Percentiles rank a stretch among this genome's conserved stretches.
Conservation (phyloP, 2,329 filamentous ascomycete species). For the Rosellinia necatrix region DNA sequence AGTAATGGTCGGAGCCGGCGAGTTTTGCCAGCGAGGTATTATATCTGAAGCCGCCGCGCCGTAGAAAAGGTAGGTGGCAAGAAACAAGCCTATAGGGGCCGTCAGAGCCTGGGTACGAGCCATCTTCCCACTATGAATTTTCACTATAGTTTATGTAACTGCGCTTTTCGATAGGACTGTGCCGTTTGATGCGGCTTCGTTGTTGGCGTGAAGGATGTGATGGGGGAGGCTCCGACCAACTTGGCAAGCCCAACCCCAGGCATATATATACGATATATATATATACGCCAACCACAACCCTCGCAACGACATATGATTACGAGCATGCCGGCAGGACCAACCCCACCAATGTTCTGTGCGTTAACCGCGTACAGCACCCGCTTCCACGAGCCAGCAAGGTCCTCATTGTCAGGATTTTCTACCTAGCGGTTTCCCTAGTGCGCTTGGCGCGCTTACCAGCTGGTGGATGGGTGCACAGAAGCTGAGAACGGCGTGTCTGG, state of each 20-base stretch:
- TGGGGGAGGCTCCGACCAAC: no score
- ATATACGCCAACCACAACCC: background rate
- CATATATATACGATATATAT: background rate
- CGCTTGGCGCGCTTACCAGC: background rate
- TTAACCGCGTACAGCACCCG: background rate
- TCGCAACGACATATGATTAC: no score
- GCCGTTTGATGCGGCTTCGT: no score
- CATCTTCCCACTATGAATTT: background rate
- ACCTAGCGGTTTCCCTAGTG: background rate
- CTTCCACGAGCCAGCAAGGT: conserved; percentile 5
- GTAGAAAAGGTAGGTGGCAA: background rate
- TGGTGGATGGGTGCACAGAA: no score
- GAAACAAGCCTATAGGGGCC: background rate
- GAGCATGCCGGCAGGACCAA: background rate
- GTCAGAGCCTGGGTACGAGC: background rate
- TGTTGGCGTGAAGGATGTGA: no score
- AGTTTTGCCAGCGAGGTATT: background rate
- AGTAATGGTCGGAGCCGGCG: background rate
- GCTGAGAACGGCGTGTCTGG: no score
- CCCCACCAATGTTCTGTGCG: background rate
- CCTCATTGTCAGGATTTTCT: background rate
- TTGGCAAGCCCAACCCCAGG: no score
- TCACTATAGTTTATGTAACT: no score
- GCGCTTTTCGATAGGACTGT: no score
- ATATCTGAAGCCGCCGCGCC: background rate